phyloP scores from a whole-genome alignment of 257 asterid species.

The Hygrophila difformis region DNA sequence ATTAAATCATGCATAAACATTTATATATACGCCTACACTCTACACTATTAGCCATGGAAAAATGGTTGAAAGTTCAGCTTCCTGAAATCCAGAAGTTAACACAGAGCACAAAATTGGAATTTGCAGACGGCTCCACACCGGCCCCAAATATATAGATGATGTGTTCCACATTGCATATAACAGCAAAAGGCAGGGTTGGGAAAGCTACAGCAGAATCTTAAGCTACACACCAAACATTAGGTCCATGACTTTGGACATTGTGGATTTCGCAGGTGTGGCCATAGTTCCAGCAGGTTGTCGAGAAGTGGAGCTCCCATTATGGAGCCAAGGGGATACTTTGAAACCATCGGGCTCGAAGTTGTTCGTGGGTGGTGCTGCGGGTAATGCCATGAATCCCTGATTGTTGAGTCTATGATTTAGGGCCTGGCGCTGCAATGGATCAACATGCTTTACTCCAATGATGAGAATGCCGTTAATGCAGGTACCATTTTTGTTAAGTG shows the following conservation, averaged over 20 bases:
- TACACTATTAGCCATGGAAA: no score
- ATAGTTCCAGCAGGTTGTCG: conserved; percentile 54
- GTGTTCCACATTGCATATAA: no score
- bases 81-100: no score
- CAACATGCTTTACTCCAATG: conserved; percentile 84
- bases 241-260: conserved; percentile 82
- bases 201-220: no score
- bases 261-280: conserved; percentile 83
- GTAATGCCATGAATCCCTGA: conserved; percentile 75
- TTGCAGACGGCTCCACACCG: no score
- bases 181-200: no score
- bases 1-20: no score
- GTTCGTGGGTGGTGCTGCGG: conserved; percentile 44
- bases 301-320: conserved; percentile 43
- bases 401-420: conserved; percentile 62
- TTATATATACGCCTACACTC: no score
- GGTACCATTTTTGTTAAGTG: conserved; percentile 74
- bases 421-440: conserved; percentile 68
- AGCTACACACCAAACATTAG: conserved; percentile 81
- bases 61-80: no score
- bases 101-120: no score
- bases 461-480: conserved; percentile 84
- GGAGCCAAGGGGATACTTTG: conserved; percentile 51
- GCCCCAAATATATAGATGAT: no score
- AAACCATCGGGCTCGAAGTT: conserved; percentile 35